Evolutionary conservation across 306 rosid species (phyloP).

Genomic region (Hylodesmum podocarpum): DNA sequence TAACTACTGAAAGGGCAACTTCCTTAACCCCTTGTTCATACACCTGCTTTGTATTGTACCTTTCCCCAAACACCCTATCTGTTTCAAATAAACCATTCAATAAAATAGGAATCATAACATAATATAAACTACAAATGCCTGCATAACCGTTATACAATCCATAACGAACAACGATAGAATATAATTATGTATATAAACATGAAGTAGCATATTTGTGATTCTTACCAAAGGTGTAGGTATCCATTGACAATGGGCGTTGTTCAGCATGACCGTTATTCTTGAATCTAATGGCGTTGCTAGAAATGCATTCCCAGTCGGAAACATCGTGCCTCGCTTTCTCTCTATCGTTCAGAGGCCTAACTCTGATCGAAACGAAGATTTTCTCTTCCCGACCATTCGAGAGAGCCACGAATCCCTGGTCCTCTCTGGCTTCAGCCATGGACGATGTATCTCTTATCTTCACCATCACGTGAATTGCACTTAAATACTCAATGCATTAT

Average conservation of each 20-base stretch:
- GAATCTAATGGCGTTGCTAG: constrained; percentile 45
- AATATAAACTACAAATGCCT: not conserved
- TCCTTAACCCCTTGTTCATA: constrained; percentile 80
- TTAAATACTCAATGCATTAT: not conserved
- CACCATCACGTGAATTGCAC: not conserved
- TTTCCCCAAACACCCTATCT: constrained; percentile 78
- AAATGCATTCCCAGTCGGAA: constrained; percentile 60
- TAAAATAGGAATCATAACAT: not conserved
- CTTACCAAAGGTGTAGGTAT: constrained; percentile 64
- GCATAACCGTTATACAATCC: not conserved
- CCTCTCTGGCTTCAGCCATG: constrained; percentile 20
- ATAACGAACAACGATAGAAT: not conserved
- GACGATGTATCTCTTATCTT: not conserved
- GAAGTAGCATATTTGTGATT: not conserved
- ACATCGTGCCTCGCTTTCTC: constrained; percentile 52
- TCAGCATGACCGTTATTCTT: constrained; percentile 43
- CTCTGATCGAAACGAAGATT: constrained; percentile 69
- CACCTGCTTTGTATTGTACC: constrained; percentile 60
- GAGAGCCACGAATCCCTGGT: constrained; percentile 10
- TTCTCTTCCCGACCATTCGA: constrained; percentile 54
- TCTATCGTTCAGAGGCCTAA: constrained; percentile 74
- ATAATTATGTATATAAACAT: not conserved
- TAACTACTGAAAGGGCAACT: constrained; percentile 78
- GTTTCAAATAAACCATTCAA: constrained; percentile 25
- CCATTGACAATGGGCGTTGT: constrained; percentile 38